Conservation (phyloP, 495 filamentous ascomycete genomes). For the Neurospora africana region DNA sequence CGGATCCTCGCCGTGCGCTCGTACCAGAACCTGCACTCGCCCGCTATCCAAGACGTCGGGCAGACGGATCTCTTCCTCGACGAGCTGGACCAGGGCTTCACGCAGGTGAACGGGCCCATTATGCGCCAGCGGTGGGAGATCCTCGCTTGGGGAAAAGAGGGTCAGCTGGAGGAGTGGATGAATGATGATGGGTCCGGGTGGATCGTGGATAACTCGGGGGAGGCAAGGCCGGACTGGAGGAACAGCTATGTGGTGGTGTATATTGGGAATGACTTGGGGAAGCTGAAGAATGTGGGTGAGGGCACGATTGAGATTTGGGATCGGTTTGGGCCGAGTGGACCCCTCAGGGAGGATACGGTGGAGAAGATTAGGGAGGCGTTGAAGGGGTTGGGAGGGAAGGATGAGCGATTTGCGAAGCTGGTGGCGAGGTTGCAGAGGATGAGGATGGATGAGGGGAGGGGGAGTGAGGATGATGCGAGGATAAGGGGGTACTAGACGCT, state of each 20-base stretch:
- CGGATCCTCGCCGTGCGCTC: neutral
- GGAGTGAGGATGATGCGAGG: neutral
- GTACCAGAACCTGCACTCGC: neutral
- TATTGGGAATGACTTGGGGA: neutral
- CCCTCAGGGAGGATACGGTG: conserved; percentile 3
- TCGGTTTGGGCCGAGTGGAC: neutral
- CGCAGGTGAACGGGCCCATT: neutral
- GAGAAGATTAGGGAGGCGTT: conserved; percentile 5
- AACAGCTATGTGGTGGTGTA: conserved; percentile 10
- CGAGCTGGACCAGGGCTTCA: neutral
- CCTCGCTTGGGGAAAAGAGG: conserved; percentile 8
- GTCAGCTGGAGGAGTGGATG: conserved; percentile 12
- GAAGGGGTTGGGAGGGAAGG: neutral
- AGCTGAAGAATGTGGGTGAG: neutral
- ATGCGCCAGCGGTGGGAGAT: conserved; percentile 2
- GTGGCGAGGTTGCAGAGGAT: neutral
- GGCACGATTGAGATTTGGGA: conserved; percentile 7
- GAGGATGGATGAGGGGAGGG: neutral
- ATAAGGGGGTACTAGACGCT: too few relatives aligned
- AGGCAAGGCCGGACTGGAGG: conserved; percentile 9
- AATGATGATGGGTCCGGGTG: conserved; percentile 4
- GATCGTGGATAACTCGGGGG: conserved; percentile 7
- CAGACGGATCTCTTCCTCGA: neutral
- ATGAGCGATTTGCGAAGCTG: neutral
- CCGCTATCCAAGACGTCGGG: neutral